Base-by-base conservation (phyloP, 106 monocot species). In the Amphibolis antarctica region DNA sequence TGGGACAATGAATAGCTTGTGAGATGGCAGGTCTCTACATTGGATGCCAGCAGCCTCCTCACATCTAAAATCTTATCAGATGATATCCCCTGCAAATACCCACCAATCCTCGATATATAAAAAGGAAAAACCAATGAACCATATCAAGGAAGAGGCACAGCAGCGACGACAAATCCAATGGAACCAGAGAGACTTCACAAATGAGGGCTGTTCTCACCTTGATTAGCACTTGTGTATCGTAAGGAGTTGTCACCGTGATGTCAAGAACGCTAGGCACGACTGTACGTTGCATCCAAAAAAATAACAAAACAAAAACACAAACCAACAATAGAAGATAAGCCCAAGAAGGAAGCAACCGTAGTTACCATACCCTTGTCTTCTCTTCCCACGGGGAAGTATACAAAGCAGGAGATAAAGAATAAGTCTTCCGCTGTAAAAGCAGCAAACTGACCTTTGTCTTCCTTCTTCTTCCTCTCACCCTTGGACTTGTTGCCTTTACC, bases 1-100 rank as follows among this genome's bases (percentile, higher is more conserved):
- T 93, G 93, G 0, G 64, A 50, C 9, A 93, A 75, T 55, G 93
- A 89, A 54, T 86, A 93, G 54, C 79, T 86, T 10, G 93, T 93
- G 14, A 93, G 60, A 27, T 93, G 93, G 58, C 93, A 93, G 7
- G 88, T 93, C 50, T 81, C 76, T 3, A 79, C 79, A 69, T 86
- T 63, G 11, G 88, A 83, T 18, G 71, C 77, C 49, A 93, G 4
- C 56, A 93, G 71, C 73, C 81, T 93, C 63, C 75, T 81, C 75
- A 93, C 85, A 68, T 93, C 93, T 27, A 93, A 42, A 21, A 89
- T 69, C 65, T 69, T 88, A 59, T 93, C 93, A 44, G 93, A 85
- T 17, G 93, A 93, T 53, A 93, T 85, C 49, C 93, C 88, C 93
- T 93, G 36, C 52, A 78, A 9, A 28, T 17, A 66, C 20, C n/a